Evolutionary conservation across 1,284 basidiomycete genomes (phyloP), one percentile per base, ranked within the genome.

Genomic region (Irpex sp.): DNA sequence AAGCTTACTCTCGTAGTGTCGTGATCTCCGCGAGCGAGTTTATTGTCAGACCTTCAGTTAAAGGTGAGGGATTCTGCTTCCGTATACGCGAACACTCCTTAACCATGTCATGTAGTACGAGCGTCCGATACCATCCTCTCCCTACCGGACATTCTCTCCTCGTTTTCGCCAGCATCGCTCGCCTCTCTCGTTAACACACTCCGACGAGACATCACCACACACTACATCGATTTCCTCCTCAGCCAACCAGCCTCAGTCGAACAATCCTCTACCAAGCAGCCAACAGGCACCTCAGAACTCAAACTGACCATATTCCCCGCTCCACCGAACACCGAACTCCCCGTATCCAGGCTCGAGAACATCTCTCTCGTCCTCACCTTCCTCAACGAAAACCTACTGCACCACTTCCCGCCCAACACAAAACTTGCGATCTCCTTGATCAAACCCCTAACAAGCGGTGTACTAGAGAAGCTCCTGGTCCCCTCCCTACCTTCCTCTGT

Each of bases 401-500:
- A 80, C 3, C 71, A 74, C 59, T 74, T 93, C 21, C 88, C 89
- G 5, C 58, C 70, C 1, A 61, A 78, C 0, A 77, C 84, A 53
- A 65, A 70, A 1, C 86, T 90, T 65, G 71, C 76, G 35, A 80
- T 75, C 52, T 82, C 82, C 10, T 75, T 92, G 1, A 78, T 76
- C 71, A 85, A 82, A 67, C 83, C 86, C 4, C 67, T 88, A 35
- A 80, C 80, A 4, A 77, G 73, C 3, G 83, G 84, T 19, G 69
- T 93, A 14, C 78, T 94, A 48, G 80, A 83, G 56, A 78, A 83
- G 63, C 72, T 93, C 23, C 78, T 94, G 21, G 75, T 87, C 45
- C 84, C 88, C 0, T 80, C 80, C 16, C 74, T 94, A 5, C 91
- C 92, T 0, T 81, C 83, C 0, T 80, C 85, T 3, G 78, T 87